These are phyloP conservation scores for Podospora sp. DNA, from an alignment of 495 filamentous ascomycete genomes.

Conservation along the genomic window DNA sequence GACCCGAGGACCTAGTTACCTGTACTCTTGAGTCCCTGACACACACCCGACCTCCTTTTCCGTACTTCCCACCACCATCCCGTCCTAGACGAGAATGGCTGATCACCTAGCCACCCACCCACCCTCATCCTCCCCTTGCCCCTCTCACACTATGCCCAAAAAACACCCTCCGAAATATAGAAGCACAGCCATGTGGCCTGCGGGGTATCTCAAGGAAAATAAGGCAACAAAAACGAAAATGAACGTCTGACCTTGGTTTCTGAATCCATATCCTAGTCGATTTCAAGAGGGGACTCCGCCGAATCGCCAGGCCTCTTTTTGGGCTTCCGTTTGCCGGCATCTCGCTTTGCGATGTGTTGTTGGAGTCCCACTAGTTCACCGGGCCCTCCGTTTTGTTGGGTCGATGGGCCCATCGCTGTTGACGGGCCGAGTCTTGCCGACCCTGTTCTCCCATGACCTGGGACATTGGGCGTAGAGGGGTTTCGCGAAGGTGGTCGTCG, in stretches of 20 bases:
- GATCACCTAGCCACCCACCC: not conserved
- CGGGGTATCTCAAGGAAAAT: slow-evolving; percentile 25
- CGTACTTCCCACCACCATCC: not conserved
- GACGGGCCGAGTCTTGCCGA: not conserved
- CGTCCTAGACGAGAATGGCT: not conserved
- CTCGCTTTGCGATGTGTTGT: not conserved
- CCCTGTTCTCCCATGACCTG: not conserved
- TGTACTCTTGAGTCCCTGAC: too few relatives aligned
- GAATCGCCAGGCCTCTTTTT: slow-evolving; percentile 21
- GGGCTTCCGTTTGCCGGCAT: too few relatives aligned
- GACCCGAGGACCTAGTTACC: not conserved
- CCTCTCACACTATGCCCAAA: not conserved
- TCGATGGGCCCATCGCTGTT: too few relatives aligned
- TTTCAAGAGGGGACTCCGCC: slow-evolving; percentile 24
- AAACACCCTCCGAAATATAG: slow-evolving; percentile 15
- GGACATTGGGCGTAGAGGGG: not conserved
- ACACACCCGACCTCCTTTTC: not conserved
- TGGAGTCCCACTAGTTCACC: not conserved
- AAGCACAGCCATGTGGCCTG: not conserved
- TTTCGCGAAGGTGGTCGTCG: not conserved
- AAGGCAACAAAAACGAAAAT: slow-evolving; percentile 8
- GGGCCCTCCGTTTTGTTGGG: not conserved
- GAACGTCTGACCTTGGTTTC: not conserved
- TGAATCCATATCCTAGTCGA: slow-evolving; percentile 18
- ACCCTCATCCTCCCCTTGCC: not conserved